These are phyloP conservation scores for Globisporangium nodosum DNA, from an alignment of 352 stramenopile species.

Conservation along the genomic window DNA sequence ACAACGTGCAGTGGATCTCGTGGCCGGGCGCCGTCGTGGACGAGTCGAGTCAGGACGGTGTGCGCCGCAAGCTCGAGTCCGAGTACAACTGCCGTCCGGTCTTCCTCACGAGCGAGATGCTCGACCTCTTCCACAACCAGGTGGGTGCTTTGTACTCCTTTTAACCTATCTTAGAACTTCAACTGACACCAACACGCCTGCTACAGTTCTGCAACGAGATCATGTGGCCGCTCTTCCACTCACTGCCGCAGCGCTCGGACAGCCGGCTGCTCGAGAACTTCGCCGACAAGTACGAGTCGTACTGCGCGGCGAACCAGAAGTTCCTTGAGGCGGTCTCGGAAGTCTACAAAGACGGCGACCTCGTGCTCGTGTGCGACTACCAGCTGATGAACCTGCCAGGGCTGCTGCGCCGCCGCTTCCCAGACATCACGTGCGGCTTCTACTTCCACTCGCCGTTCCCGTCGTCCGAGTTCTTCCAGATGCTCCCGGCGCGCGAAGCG, in stretches of 20 bases:
- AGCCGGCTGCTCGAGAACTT: constrained; percentile 77
- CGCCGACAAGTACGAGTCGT: constrained; percentile 82
- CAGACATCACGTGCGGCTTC: constrained; percentile 76
- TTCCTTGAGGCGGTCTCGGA: constrained; percentile 80
- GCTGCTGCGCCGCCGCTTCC: constrained; percentile 68
- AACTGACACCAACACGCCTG: not conserved
- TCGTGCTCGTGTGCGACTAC: constrained; percentile 88
- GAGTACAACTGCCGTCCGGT: constrained; percentile 85
- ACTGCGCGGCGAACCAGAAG: constrained; percentile 83
- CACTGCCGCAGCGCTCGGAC: constrained; percentile 73
- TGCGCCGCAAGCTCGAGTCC: constrained; percentile 64
- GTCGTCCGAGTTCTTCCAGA: constrained; percentile 89
- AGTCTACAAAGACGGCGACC: constrained; percentile 80
- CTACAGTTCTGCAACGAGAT: constrained; percentile 87
- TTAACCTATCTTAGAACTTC: too few species aligned
- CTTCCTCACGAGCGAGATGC: constrained; percentile 68
- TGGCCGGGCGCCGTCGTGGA: constrained; percentile 82
- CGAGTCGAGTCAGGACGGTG: constrained; percentile 72
- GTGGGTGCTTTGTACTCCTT: constrained; percentile 6
- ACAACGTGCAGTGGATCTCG: constrained; percentile 88
- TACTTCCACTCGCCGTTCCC: constrained; percentile 90
- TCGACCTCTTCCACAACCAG: constrained; percentile 85
- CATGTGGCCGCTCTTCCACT: constrained; percentile 90
- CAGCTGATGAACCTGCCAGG: constrained; percentile 84
- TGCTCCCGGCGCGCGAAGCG: constrained; percentile 72